These are phyloP conservation scores for Sarocladium strictum DNA, from an alignment of 2,329 filamentous ascomycete species.

Conservation along the genomic window DNA sequence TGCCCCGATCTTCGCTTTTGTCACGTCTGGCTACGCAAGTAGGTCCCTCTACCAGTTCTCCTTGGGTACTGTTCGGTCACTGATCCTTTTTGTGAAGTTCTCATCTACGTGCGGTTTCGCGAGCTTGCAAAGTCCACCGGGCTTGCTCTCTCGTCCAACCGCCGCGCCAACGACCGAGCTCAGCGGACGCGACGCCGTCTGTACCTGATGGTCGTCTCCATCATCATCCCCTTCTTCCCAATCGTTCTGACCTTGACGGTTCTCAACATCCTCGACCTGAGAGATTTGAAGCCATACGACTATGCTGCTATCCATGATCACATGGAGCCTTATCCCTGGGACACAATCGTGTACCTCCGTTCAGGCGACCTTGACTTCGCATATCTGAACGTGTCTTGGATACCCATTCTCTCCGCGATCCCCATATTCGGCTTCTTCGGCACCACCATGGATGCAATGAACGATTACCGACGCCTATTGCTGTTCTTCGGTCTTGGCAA, in stretches of 20 bases:
- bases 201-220: conserved; percentile 48
- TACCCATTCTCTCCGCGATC: conserved; percentile 39
- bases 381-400: conserved; percentile 41
- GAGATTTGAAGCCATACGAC: conserved; percentile 28
- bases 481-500: conserved; percentile 35
- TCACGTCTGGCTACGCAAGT: conserved; percentile 43
- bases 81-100: conserved; percentile 23
- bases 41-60: conserved; percentile 19
- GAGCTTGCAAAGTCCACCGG: conserved; percentile 36
- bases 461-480: conserved; percentile 37
- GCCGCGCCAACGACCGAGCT: conserved; percentile 33
- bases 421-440: conserved; percentile 51
- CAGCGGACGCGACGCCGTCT: conserved; percentile 45
- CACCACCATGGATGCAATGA: conserved; percentile 46
- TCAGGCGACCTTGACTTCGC: conserved; percentile 32
- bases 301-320: conserved; percentile 36
- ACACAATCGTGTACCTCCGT: conserved; percentile 39
- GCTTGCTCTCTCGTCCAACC: conserved; percentile 34
- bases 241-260: conserved; percentile 35
- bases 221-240: conserved; percentile 46
- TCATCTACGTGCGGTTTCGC: conserved; percentile 43
- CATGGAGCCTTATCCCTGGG: conserved; percentile 34
- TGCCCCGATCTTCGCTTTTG: conserved; percentile 34
- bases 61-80: background rate
- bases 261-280: conserved; percentile 31